Evolutionary conservation across 352 stramenopile species (phyloP).

Genomic region (Pythium phragmitis): DNA sequence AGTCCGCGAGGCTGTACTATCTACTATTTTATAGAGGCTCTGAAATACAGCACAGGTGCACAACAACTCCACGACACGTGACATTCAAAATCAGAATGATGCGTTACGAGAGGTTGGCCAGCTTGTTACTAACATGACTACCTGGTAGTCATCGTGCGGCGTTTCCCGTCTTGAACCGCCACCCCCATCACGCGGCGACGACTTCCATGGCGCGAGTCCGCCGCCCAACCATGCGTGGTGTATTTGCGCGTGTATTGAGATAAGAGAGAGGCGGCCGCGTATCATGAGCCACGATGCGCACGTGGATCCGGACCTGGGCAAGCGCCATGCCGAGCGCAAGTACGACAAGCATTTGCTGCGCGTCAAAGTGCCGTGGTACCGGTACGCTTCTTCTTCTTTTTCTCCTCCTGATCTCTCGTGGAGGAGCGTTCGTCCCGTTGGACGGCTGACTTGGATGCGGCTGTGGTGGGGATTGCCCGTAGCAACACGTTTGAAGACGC

Average conservation of each 20-base stretch:
- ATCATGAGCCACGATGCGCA: conserved; percentile 5
- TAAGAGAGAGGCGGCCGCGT: background rate
- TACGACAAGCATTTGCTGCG: conserved; percentile 26
- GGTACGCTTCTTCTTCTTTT: conserved; percentile 32
- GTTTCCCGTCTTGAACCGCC: background rate
- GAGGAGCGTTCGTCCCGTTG: background rate
- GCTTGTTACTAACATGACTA: background rate
- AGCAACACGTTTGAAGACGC: conserved; percentile 66
- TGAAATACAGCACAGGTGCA: background rate
- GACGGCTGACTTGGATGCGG: background rate
- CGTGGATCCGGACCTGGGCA: conserved; percentile 20
- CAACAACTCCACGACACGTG: background rate
- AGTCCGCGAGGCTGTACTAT: background rate
- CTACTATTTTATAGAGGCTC: conserved; percentile 2
- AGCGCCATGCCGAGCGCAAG: conserved; percentile 20
- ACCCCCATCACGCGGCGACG: background rate
- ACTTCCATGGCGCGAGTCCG: background rate
- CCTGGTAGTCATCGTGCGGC: background rate
- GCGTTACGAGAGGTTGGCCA: background rate
- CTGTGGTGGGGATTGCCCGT: background rate
- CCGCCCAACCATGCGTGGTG: background rate
- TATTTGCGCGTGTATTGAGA: conserved; percentile 1
- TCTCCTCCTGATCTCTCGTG: background rate
- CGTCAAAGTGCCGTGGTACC: conserved; percentile 64
- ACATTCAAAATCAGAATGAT: background rate